phyloP scores from a whole-genome alignment of 352 stramenopile species.

The Phytopythium cucurbitacearum region DNA sequence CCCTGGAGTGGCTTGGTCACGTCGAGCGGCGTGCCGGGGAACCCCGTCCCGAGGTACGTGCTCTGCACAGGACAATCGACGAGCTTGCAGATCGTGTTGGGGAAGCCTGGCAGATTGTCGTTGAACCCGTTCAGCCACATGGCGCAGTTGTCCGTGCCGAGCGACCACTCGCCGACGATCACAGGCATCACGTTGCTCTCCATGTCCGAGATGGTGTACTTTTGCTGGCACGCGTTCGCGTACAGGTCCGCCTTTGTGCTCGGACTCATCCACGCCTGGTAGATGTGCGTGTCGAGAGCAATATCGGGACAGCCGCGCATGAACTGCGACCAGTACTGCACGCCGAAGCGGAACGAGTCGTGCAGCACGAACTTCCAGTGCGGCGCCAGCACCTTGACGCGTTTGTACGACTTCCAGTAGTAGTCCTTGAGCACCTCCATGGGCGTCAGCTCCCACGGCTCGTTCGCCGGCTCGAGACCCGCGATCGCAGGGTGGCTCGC shows the following conservation, averaged over 20 bases:
- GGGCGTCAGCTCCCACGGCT: slow-evolving; percentile 94
- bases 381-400: slow-evolving; percentile 87
- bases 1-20: slow-evolving; percentile 82
- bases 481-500: slow-evolving; percentile 83
- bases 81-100: slow-evolving; percentile 88
- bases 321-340: slow-evolving; percentile 67
- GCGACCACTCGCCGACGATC: slow-evolving; percentile 94
- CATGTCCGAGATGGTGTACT: slow-evolving; percentile 86
- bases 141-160: slow-evolving; percentile 80
- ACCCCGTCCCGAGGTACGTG: slow-evolving; percentile 86
- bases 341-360: slow-evolving; percentile 93
- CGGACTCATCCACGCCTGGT: slow-evolving; percentile 86
- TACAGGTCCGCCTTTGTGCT: slow-evolving; percentile 81
- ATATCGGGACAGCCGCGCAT: slow-evolving; percentile 88
- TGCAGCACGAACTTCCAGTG: slow-evolving; percentile 96
- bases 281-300: slow-evolving; percentile 95
- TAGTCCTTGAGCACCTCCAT: slow-evolving; percentile 92
- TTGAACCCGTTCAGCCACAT: slow-evolving; percentile 88
- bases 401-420: slow-evolving; percentile 96
- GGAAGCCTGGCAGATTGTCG: slow-evolving; percentile 91
- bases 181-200: slow-evolving; percentile 91
- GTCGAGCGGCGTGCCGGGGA: slow-evolving; percentile 88
- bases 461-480: slow-evolving; percentile 93
- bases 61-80: slow-evolving; percentile 73
- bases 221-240: slow-evolving; percentile 88